A percentile compares a stretch with the other conserved stretches of the same genome.
These are phyloP conservation scores for Teunomyces cretensis DNA, from an alignment of 805 yeast genomes.

Conservation along the genomic window DNA sequence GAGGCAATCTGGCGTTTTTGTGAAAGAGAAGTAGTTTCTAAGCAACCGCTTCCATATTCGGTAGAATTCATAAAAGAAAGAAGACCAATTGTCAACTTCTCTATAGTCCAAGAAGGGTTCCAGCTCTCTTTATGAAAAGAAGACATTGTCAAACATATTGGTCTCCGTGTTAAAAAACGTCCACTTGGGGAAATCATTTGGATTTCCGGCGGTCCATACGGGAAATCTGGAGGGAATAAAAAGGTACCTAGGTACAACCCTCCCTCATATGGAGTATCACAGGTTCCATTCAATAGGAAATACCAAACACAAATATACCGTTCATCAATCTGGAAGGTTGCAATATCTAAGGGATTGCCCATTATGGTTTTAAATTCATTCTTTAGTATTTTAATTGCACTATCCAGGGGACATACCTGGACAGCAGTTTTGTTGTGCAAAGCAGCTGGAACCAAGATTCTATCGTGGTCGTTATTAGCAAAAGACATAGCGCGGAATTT, in stretches of 20 bases:
- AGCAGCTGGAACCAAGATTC: background rate
- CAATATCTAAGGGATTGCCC: background rate
- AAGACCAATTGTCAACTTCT: constrained; percentile 15
- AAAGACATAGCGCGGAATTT: background rate
- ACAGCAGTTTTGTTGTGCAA: background rate
- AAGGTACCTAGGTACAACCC: constrained; percentile 16
- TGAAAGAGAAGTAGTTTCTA: background rate
- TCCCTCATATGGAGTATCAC: constrained; percentile 11
- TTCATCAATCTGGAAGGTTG: constrained; percentile 8
- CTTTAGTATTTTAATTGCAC: background rate
- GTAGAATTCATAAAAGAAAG: constrained; percentile 15
- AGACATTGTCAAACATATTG: constrained; percentile 15
- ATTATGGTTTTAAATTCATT: background rate
- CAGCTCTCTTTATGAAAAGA: constrained; percentile 15
- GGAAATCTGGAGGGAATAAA: constrained; percentile 14
- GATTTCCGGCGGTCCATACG: constrained; percentile 17
- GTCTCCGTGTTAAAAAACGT: constrained; percentile 8
- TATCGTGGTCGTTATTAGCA: background rate
- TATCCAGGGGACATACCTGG: background rate
- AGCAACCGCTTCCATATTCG: constrained; percentile 13
- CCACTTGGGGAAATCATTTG: constrained; percentile 19
- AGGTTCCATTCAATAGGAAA: constrained; percentile 14
- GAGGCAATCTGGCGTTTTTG: constrained; percentile 6
- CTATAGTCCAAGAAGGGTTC: constrained; percentile 17
- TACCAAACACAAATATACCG: constrained; percentile 15